Base-by-base conservation (phyloP, 225 moss, liverwort and hornwort species). In the Takakia lepidozioides region DNA sequence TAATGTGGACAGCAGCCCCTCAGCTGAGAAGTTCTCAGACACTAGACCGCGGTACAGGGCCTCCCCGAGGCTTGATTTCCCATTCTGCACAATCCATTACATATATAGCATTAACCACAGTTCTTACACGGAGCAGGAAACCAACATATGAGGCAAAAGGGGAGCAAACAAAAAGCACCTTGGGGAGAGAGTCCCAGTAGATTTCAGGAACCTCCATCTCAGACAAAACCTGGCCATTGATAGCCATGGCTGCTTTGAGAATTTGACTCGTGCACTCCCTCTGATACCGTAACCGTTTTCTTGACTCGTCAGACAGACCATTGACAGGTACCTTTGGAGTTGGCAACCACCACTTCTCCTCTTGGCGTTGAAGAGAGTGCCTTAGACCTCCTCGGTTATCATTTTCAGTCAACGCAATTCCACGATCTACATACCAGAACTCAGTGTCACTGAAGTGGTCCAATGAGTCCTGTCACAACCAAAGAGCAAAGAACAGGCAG, bases 281-380 rank as follows among this genome's bases (percentile, higher is more conserved):
- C 66, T 87, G 87, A 54, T 84, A 63, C 46, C 85, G 90, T 3
- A 98, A 65, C 32, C 58, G 59, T 38, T 76, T 98, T 46, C 78
- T 84, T 15, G 75, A 82, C 35, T 82, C 57, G 27, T 98, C 95
- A 18, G 80, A 73, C 32, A 98, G 83, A 17, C 95, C 95, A 11
- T 75, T 87, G 15, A 62, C 57, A 2, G 95, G 87, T 22, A 98
- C 87, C 49, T 90, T 90, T 10, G 84, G 95, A 15, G 95, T 87
- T 26, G 95, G 95, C 27, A 98, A 58, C 95, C 95, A 98, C 95
- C 95, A 98, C 43, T 98, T 98, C 65, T 98, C 95, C 68, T 98
- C 95, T 59, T 98, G 95, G 22, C 95, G 77, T 63, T 87, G 95
- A 59, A 81, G 70, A 34, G 86, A 81, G 63, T 82, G 90, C 53